Percentiles rank a stretch among this genome's conserved stretches.
phyloP scores from a whole-genome alignment of 2,329 filamentous ascomycete species.

The Sporothrix pseudoabietina region DNA sequence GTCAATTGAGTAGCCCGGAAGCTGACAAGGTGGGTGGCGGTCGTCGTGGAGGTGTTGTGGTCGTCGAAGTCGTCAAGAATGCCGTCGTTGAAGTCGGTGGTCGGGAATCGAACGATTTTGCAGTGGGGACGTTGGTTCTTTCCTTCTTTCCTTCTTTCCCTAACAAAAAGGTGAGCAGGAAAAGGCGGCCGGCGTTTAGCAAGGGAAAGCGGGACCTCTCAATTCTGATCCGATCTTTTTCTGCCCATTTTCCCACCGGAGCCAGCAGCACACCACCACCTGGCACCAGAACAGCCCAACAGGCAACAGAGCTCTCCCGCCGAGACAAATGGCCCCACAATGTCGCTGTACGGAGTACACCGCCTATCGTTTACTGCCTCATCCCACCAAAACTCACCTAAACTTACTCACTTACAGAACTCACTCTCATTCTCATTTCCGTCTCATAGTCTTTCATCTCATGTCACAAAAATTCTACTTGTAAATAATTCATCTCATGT shows the following conservation, averaged over 20 bases:
- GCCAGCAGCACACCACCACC: not conserved
- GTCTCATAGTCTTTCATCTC: not conserved
- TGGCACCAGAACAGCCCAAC: not conserved
- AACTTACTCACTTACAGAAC: not conserved
- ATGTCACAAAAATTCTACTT: not conserved
- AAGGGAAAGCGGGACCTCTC: not conserved
- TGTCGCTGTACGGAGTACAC: not conserved
- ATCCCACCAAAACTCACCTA: not conserved
- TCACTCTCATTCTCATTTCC: not conserved
- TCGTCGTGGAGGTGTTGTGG: not conserved
- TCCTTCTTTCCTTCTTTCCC: not conserved
- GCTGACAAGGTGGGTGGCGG: not conserved
- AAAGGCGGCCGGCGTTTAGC: conserved; percentile 9
- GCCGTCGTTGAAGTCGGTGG: not conserved
- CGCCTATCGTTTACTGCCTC: conserved; percentile 8
- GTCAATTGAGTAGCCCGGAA: not conserved
- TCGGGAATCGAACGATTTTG: conserved; percentile 21
- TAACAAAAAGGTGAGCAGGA: not conserved
- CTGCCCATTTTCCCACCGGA: not conserved
- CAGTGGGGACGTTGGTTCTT: not conserved
- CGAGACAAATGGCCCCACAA: not conserved
- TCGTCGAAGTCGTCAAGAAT: not conserved
- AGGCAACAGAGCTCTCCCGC: not conserved
- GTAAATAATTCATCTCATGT: not conserved
- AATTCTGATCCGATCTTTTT: conserved; percentile 18